Conservation (phyloP, 345 rosid species). For the Corchorus olitorius region DNA sequence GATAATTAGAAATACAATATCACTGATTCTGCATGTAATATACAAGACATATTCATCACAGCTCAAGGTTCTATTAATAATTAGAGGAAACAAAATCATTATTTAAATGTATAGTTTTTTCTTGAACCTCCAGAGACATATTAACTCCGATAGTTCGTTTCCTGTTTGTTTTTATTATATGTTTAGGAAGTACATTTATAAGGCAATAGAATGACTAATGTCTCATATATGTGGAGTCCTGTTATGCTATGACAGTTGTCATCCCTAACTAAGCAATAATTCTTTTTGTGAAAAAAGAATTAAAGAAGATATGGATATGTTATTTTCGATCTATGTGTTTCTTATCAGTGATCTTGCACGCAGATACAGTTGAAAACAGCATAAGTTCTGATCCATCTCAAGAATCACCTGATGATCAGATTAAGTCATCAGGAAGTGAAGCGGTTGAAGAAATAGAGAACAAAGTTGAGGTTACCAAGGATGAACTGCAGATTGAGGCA, state of each 20-base stretch:
- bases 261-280: neutral
- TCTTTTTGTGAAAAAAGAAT: neutral
- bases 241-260: neutral
- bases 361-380: slow-evolving; percentile 41
- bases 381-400: slow-evolving; percentile 39
- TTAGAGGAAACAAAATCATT: neutral
- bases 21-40: neutral
- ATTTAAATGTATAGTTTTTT: neutral
- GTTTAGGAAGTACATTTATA: neutral
- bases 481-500: slow-evolving; percentile 43
- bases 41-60: neutral
- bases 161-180: neutral
- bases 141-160: neutral
- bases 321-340: slow-evolving; percentile 19
- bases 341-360: slow-evolving; percentile 15
- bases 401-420: slow-evolving; percentile 32
- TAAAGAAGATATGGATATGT: neutral
- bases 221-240: neutral
- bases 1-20: neutral
- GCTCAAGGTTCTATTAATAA: neutral
- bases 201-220: neutral
- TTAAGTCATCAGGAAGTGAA: slow-evolving; percentile 40
- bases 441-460: slow-evolving; percentile 36
- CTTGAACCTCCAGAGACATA: neutral
- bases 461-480: slow-evolving; percentile 37